Conservation (phyloP, 1,139 yeast species). For the Yamadazyma trypodendri region DNA sequence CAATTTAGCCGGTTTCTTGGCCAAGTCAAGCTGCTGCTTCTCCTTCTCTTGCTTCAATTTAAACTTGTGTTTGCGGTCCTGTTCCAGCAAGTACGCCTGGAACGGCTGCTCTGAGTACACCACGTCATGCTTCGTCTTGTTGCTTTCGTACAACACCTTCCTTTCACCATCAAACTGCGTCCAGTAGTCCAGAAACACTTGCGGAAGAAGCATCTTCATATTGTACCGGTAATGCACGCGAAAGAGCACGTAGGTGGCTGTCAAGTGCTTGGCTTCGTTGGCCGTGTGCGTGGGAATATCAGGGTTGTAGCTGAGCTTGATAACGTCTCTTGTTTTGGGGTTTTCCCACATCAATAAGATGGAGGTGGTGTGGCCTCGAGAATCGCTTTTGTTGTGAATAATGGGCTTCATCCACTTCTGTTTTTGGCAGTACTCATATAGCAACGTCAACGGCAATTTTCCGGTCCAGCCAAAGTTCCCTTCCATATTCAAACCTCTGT, state of each 20-base stretch:
- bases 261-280: constrained; percentile 84
- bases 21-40: constrained; percentile 6
- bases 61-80: constrained; percentile 17
- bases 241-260: constrained; percentile 85
- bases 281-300: constrained; percentile 71
- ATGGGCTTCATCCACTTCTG: constrained; percentile 86
- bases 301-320: constrained; percentile 61
- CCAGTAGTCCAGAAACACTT: constrained; percentile 81
- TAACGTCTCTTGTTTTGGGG: constrained; percentile 73
- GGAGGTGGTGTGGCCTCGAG: constrained; percentile 60
- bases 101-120: constrained; percentile 74
- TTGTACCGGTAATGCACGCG: constrained; percentile 79
- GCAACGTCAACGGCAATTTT: constrained; percentile 80
- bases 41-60: constrained; percentile 9
- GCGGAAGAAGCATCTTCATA: constrained; percentile 83
- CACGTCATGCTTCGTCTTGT: constrained; percentile 47
- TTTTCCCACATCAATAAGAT: constrained; percentile 68
- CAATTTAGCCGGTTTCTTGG: constrained; percentile 4
- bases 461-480: constrained; percentile 83
- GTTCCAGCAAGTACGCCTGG: constrained; percentile 42
- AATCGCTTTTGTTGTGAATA: constrained; percentile 60
- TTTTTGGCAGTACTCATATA: constrained; percentile 87
- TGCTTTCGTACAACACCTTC: constrained; percentile 39
- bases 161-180: constrained; percentile 62
- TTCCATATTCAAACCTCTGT: constrained; percentile 43